phyloP scores from a whole-genome alignment of 306 rosid species.

The Rubus parviflorus region DNA sequence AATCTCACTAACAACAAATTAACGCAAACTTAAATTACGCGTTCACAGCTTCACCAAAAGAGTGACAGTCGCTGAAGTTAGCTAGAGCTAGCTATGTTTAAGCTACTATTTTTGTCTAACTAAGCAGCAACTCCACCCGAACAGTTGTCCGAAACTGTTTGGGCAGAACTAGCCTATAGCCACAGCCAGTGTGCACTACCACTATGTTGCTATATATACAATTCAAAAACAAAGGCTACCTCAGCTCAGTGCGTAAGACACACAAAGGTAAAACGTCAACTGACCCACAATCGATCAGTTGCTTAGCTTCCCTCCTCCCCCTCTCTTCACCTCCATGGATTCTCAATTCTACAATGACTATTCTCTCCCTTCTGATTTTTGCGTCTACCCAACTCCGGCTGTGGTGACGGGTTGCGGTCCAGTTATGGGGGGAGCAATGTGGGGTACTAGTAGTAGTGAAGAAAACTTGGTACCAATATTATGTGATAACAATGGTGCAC shows the following conservation, averaged over 20 bases:
- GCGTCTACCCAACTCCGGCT: constrained; percentile 19
- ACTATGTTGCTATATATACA: constrained; percentile 24
- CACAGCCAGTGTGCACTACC: constrained; percentile 1
- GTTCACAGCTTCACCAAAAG: neutral
- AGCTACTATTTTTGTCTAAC: neutral
- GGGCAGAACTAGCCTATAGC: neutral
- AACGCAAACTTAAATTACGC: neutral
- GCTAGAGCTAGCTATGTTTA: neutral
- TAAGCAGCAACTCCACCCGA: neutral
- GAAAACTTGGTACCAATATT: constrained; percentile 34
- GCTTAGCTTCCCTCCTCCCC: constrained; percentile 5
- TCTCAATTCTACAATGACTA: constrained; percentile 54
- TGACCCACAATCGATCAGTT: neutral
- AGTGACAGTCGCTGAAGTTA: neutral
- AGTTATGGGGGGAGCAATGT: constrained; percentile 28
- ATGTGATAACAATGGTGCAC: constrained; percentile 32
- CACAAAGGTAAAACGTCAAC: neutral
- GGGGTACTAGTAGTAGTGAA: constrained; percentile 36
- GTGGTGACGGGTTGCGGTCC: constrained; percentile 1
- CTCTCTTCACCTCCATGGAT: constrained; percentile 39
- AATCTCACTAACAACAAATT: neutral
- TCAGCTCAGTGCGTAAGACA: neutral
- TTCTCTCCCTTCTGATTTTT: constrained; percentile 35
- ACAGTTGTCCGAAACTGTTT: neutral
- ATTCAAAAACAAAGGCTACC: neutral